phyloP scores from a whole-genome alignment of 495 filamentous ascomycete species.

The Lasiosphaeriaceae sp. region DNA sequence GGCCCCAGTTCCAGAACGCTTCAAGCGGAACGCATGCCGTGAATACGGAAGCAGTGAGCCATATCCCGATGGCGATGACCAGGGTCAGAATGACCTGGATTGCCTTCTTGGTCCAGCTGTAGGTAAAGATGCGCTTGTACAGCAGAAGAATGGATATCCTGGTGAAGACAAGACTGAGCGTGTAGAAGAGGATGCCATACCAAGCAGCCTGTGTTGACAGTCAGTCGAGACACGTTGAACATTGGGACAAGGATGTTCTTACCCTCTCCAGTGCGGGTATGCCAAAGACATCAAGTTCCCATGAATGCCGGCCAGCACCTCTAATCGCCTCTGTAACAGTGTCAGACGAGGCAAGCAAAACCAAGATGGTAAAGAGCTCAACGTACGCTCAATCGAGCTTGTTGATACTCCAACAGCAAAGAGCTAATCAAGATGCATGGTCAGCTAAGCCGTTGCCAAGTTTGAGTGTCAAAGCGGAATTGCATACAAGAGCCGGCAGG shows the following conservation, averaged over 20 bases:
- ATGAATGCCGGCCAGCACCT: constrained; percentile 23
- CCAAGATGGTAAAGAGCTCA: not conserved
- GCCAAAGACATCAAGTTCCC: constrained; percentile 15
- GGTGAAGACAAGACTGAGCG: constrained; percentile 22
- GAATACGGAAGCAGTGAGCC: constrained; percentile 21
- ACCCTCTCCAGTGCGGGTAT: constrained; percentile 21
- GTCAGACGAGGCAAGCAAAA: not conserved
- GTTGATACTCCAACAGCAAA: constrained; percentile 23
- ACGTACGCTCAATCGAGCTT: constrained; percentile 22
- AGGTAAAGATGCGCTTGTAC: constrained; percentile 29
- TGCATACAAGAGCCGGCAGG: constrained; percentile 23
- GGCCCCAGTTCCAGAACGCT: constrained; percentile 29
- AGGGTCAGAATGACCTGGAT: constrained; percentile 21
- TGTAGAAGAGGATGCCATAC: constrained; percentile 29
- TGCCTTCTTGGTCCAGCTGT: constrained; percentile 21
- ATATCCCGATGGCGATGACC: constrained; percentile 21
- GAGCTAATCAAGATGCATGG: constrained; percentile 6
- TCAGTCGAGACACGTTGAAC: not conserved
- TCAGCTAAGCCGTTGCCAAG: not conserved
- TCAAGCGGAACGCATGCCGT: constrained; percentile 28
- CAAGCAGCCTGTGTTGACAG: constrained; percentile 16
- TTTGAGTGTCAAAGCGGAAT: no score
- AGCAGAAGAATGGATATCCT: constrained; percentile 27
- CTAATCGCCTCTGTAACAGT: constrained; percentile 7
- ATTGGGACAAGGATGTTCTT: not conserved